phyloP scores from a whole-genome alignment of 2,329 filamentous ascomycete genomes.

The Diaporthe australafricana region DNA sequence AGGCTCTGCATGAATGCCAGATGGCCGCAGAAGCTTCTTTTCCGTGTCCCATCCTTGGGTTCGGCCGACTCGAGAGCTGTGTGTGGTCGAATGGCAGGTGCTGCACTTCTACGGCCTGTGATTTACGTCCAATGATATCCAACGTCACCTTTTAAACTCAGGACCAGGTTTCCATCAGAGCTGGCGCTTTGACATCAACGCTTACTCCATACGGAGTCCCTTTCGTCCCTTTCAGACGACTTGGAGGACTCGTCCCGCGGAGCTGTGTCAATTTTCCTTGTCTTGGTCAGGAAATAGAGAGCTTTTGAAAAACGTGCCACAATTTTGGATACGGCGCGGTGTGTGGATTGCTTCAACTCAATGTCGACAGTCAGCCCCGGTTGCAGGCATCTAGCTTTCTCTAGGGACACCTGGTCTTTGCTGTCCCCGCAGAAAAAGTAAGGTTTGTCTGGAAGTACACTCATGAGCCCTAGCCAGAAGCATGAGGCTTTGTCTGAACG shows the following conservation, averaged over 20 bases:
- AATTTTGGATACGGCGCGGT: background rate
- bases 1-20: background rate
- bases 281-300: background rate
- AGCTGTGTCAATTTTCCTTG: background rate
- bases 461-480: too few relatives aligned
- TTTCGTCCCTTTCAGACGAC: background rate
- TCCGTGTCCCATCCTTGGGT: background rate
- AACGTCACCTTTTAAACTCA: slow-evolving; percentile 22
- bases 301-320: too few relatives aligned
- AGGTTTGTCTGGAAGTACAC: too few relatives aligned
- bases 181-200: slow-evolving; percentile 11
- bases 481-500: too few relatives aligned
- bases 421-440: background rate
- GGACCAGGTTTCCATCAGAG: background rate
- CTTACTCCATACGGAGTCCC: background rate
- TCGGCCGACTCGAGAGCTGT: background rate
- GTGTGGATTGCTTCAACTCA: too few relatives aligned
- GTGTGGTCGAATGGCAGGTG: background rate
- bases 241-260: background rate
- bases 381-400: too few relatives aligned
- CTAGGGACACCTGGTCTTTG: background rate
- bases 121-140: background rate
- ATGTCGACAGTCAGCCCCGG: too few relatives aligned
- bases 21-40: background rate
- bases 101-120: background rate